Conservation (phyloP, 805 yeast genomes). For the Sungouiozyma ichnusensis region DNA sequence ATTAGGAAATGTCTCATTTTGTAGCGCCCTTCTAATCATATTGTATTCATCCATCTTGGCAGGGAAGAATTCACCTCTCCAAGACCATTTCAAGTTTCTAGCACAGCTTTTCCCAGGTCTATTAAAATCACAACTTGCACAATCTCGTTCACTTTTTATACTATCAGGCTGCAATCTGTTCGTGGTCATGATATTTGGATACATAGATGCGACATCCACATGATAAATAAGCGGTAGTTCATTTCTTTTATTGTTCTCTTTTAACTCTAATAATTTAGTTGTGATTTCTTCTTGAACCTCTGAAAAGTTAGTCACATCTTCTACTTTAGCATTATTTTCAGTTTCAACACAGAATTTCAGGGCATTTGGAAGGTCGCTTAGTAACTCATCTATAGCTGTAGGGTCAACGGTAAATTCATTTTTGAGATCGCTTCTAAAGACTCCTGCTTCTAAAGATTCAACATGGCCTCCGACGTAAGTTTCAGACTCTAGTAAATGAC, state of each 20-base stretch:
- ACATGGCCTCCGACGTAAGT: conserved; percentile 99
- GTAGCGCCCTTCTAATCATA: conserved; percentile 77
- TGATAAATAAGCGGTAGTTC: conserved; percentile 89
- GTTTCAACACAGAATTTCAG: conserved; percentile 74
- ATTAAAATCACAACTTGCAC: conserved; percentile 96
- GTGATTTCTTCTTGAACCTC: conserved; percentile 57
- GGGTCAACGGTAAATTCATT: conserved; percentile 72
- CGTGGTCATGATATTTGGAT: conserved; percentile 96
- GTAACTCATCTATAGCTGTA: conserved; percentile 67
- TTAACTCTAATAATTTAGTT: conserved; percentile 45
- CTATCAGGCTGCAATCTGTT: conserved; percentile 97
- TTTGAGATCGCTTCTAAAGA: conserved; percentile 79
- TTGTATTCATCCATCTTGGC: conserved; percentile 84
- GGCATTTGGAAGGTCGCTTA: conserved; percentile 64
- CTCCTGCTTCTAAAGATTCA: conserved; percentile 96
- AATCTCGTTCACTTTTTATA: conserved; percentile 87
- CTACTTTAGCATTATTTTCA: conserved; percentile 63
- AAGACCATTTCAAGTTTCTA: conserved; percentile 85
- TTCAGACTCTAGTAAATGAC: conserved; percentile 87
- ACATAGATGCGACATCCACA: conserved; percentile 98
- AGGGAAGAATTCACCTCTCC: conserved; percentile 96
- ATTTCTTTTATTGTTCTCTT: conserved; percentile 47
- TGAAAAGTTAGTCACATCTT: conserved; percentile 70
- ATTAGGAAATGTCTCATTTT: conserved; percentile 66
- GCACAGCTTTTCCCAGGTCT: conserved; percentile 93